Evolutionary conservation across 768 basidiomycete genomes (phyloP).

Genomic region (Suillus fuscotomentosus): DNA sequence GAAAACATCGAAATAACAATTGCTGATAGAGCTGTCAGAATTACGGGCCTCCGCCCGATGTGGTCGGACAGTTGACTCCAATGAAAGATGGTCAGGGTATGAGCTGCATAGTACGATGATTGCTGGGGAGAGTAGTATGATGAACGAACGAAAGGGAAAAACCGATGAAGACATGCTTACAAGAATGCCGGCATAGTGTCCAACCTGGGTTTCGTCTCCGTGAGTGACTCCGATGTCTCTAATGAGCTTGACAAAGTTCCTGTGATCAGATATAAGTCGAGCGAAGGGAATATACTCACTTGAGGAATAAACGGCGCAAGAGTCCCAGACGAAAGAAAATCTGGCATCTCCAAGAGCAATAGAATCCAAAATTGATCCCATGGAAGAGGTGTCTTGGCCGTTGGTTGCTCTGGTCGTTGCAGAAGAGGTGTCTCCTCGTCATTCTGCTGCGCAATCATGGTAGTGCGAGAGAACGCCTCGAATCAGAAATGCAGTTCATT

Average conservation of each 20-base stretch:
- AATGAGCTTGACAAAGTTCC: conserved; percentile 17
- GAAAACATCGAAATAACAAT: conserved; percentile 43
- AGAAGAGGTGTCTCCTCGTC: conserved; percentile 67
- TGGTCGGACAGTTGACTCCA: conserved; percentile 51
- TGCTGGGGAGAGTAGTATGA: conserved; percentile 28
- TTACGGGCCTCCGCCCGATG: conserved; percentile 46
- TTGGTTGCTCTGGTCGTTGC: conserved; percentile 18
- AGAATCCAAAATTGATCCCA: conserved; percentile 68
- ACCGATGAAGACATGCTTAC: conserved; percentile 26
- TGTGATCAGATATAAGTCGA: background rate
- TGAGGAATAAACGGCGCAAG: conserved; percentile 70
- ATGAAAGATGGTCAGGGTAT: conserved; percentile 44
- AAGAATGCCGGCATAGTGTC: conserved; percentile 48
- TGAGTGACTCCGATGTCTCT: conserved; percentile 35
- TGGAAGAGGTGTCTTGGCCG: conserved; percentile 53
- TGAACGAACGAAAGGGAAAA: conserved; percentile 29
- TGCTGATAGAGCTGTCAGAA: conserved; percentile 44
- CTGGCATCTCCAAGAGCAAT: conserved; percentile 67
- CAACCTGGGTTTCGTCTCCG: conserved; percentile 44
- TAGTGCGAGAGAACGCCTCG: background rate
- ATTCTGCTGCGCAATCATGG: background rate
- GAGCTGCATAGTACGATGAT: conserved; percentile 47
- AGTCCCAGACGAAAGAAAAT: conserved; percentile 70
- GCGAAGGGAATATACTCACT: conserved; percentile 33
- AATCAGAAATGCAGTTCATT: no score